Conservation (phyloP, 2,329 filamentous ascomycete species). For the Tolypocladium tropicale region DNA sequence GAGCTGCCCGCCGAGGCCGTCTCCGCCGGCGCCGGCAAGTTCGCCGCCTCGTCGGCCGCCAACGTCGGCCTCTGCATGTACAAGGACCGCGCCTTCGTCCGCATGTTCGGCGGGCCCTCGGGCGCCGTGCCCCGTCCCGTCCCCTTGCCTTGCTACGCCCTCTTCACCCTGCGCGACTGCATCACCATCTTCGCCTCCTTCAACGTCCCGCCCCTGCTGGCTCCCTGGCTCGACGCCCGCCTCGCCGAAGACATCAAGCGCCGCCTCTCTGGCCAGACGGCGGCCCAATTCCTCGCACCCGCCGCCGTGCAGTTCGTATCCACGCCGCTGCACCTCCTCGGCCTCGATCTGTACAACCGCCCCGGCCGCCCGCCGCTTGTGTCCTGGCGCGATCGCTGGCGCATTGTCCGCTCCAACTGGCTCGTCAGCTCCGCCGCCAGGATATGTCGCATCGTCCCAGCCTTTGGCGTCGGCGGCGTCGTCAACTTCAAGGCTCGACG, state of each 20-base stretch:
- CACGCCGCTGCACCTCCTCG: constrained; percentile 77
- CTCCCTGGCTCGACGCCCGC: constrained; percentile 51
- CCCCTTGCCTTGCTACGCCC: constrained; percentile 58
- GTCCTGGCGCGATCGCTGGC: constrained; percentile 49
- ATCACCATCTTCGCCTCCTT: constrained; percentile 88
- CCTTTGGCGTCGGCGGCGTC: constrained; percentile 81
- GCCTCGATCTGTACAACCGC: constrained; percentile 79
- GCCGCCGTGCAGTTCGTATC: constrained; percentile 69
- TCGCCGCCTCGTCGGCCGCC: constrained; percentile 66
- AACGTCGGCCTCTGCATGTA: constrained; percentile 82
- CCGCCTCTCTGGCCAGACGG: constrained; percentile 40
- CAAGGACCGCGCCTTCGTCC: constrained; percentile 80
- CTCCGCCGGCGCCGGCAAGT: constrained; percentile 69
- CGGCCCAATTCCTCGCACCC: constrained; percentile 73
- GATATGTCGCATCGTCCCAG: constrained; percentile 77
- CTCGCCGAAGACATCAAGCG: constrained; percentile 37
- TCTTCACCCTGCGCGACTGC: constrained; percentile 77
- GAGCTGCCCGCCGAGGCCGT: constrained; percentile 48
- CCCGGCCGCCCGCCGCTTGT: constrained; percentile 23
- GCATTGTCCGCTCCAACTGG: constrained; percentile 66
- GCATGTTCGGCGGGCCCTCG: constrained; percentile 59
- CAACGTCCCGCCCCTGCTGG: constrained; percentile 74
- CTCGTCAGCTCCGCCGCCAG: constrained; percentile 60
- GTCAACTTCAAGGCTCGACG: constrained; percentile 66
- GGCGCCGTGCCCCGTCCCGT: constrained; percentile 44